Evolutionary conservation across 371 early-diverging fungal genomes (phyloP), one percentile per base, ranked within the genome.

Genomic region (Aphelidium insulamus): DNA sequence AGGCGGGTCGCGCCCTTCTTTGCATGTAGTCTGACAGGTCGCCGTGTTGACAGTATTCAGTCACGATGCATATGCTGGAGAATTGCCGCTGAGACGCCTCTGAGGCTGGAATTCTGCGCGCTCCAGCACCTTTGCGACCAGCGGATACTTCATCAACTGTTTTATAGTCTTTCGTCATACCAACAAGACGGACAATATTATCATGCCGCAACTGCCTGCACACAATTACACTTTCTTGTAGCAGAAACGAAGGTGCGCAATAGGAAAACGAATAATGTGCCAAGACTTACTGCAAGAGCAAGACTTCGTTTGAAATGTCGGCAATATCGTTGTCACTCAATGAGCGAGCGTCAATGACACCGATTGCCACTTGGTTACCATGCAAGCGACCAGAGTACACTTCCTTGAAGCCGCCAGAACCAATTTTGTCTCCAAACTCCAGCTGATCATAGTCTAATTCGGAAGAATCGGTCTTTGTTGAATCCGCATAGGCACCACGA

Each of bases 361-460:
- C 74, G 26, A 77, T 67, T 2, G 74, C 78, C 15, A 77, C 75
- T 2, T n/a, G 62, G 48, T 45, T 66, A 62, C 70, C 66, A 37
- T 31, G 2, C 17, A 34, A 24, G 12, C 18, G 12, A 14, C 74
- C 72, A 0, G 54, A 53, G 49, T 59, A 77, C 40, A 75, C 75
- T 43, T 75, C 78, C 44, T 77, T 77, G 53, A 73, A 77, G 5
- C 75, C 78, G 26, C 78, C 78, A n/a, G 72, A 61, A 3, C 75
- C 75, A 11, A 77, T 47, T 40, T 73, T 72, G 22, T 51, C 48
- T 5, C 72, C 71, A 18, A 73, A 32, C 8, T 41, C 45, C 5
- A 77, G 38, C 26, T 62, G 52, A 17, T 63, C 52, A 33, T 60
- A 72, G 0, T n/a, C n/a, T n/a, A n/a, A n/a, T n/a, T n/a, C n/a